Evolutionary conservation across 768 basidiomycete genomes (phyloP), one percentile per base, ranked within the genome.

Genomic region (Rossbeevera mucosa): DNA sequence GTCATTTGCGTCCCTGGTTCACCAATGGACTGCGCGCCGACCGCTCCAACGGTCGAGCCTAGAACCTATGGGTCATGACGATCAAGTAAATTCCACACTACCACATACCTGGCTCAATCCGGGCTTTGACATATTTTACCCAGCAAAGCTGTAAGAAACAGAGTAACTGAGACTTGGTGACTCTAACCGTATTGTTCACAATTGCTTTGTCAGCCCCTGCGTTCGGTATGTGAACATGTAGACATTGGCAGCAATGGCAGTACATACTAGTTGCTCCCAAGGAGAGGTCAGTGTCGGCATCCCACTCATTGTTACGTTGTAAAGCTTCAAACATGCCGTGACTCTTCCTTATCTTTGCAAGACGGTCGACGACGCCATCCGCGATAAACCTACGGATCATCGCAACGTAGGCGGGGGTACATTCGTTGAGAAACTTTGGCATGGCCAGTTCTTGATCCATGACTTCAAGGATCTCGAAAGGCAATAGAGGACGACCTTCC

Each of bases 1-100:
- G 95, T 98, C 96, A 99, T 99, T 67, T 99, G 96, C 0, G 96
- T 99, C 38, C 95, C 96, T 1, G 96, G 96, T 71, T 99, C 96
- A 63, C 96, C 96, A 58, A 99, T 98, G 1, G 96, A 98, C 65
- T 99, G 96, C 5, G 96, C 96, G 4, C 95, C 96, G 38, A 99
- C 93, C 26, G 96, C 96, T 25, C 96, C 96, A 18, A 99, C 96
- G 18, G 96, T 98, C 0, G 95, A 97, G 9, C 94, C 94, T 91
- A 46, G 26, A 42, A 2, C 14, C 2, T 4, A 12, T 51, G 30
- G 50, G 29, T 3, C 4, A 4, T 13, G 2, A 9, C n/a, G 22
- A 29, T 36, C 9, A 2, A 24, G 7, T 0, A 6, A 40, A 14
- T 5, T n/a, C n/a, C n/a, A 6, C 12, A 20, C 41, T 47, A 48